These are phyloP conservation scores for Acer campestre DNA, from an alignment of 345 rosid genomes.

Conservation along the genomic window DNA sequence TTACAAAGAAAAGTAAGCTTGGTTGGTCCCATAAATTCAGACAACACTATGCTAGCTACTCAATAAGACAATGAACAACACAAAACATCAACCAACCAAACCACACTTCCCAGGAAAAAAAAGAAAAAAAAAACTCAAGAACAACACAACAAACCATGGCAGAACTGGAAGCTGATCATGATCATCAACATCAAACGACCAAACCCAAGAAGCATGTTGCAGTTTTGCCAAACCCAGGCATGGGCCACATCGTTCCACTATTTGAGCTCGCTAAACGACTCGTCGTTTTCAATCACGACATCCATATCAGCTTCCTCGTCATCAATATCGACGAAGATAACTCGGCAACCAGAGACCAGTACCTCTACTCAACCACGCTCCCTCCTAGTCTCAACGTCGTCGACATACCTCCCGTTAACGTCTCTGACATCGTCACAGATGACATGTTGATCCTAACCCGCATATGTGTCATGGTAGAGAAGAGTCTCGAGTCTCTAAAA, in stretches of 20 bases:
- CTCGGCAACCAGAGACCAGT: slow-evolving; percentile 23
- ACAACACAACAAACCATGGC: background rate
- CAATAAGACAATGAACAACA: too few species aligned
- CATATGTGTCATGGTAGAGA: slow-evolving; percentile 25
- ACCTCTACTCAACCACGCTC: slow-evolving; percentile 27
- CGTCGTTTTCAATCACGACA: slow-evolving; percentile 21
- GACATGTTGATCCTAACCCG: slow-evolving; percentile 21
- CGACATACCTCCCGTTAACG: slow-evolving; percentile 34
- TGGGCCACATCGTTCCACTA: slow-evolving; percentile 48
- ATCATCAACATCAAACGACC: background rate
- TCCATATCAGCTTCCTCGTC: slow-evolving; percentile 33
- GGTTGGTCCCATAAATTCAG: too few species aligned
- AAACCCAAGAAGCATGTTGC: slow-evolving; percentile 26
- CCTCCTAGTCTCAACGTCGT: slow-evolving; percentile 29
- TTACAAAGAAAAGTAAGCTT: too few species aligned
- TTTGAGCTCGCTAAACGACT: slow-evolving; percentile 44
- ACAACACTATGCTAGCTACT: too few species aligned
- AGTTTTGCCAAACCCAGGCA: slow-evolving; percentile 38
- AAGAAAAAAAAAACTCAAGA: too few species aligned
- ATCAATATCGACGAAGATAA: slow-evolving; percentile 22
- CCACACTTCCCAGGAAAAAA: too few species aligned
- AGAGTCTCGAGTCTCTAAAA: slow-evolving; percentile 32
- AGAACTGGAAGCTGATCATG: background rate
- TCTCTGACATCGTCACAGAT: slow-evolving; percentile 20
- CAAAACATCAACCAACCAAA: too few species aligned